Conservation (phyloP, 2,329 filamentous ascomycete species). For the Colletotrichum sp. region DNA sequence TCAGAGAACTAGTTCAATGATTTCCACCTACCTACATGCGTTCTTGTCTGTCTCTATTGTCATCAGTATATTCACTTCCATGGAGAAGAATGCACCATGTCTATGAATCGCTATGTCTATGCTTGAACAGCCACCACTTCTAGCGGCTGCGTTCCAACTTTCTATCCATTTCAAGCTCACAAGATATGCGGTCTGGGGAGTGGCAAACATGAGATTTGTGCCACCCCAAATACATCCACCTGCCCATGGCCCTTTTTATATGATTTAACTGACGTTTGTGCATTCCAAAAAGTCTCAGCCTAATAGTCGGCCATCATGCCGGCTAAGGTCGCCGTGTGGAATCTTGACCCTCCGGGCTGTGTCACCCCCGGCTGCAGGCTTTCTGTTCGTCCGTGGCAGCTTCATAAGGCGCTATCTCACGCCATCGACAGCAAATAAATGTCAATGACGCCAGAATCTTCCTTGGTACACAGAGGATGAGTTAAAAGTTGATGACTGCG, state of each 20-base stretch:
- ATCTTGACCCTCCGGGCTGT: not conserved
- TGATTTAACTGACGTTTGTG: not conserved
- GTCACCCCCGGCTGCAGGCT: not conserved
- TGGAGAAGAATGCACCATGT: not conserved
- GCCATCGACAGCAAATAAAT: not conserved
- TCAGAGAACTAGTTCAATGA: not conserved
- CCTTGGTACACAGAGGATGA: too few relatives aligned
- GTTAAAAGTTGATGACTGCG: accelerated
- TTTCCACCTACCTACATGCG: not conserved
- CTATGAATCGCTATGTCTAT: not conserved
- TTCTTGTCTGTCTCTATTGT: not conserved
- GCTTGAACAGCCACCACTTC: accelerated
- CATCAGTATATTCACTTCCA: not conserved
- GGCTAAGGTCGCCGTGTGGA: not conserved
- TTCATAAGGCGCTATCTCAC: not conserved
- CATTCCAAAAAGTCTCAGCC: not conserved
- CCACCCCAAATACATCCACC: too few relatives aligned
- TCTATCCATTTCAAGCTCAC: not conserved
- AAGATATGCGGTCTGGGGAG: too few relatives aligned
- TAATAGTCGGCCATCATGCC: not conserved
- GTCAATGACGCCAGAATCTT: too few relatives aligned
- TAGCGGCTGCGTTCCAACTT: not conserved
- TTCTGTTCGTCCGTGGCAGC: not conserved
- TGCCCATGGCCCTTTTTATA: not conserved
- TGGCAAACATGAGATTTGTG: too few relatives aligned